Evolutionary conservation across 768 basidiomycete genomes (phyloP), one percentile per base, ranked within the genome.

Genomic region (Suillus spraguei): DNA sequence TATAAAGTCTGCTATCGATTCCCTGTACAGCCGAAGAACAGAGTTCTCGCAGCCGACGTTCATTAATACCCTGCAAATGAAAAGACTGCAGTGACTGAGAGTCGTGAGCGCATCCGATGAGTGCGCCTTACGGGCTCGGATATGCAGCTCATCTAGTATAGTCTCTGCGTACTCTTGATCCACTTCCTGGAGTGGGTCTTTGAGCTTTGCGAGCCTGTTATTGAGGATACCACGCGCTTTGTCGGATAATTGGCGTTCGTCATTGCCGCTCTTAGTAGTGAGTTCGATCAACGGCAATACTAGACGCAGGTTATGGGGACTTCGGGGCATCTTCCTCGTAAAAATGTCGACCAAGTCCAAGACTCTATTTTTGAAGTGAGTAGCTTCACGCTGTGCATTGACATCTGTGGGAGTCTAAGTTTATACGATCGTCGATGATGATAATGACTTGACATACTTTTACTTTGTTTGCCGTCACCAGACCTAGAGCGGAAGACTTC

Each of bases 351-450:
- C 83, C n/a, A 99, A 85, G 74, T 99, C 97, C 35, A 99, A 87
- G 35, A 97, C 91, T 14, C 96, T 89, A 74, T 93, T 95, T 74
- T 97, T 98, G 86, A 97, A 98, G 76, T 98, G 92, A 6, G 93
- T 91, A 4, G 95, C 94, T 77, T 97, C 92, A 53, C 92, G 84
- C 72, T 95, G 92, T 36, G 85, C 87, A 70, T 88, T 86, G 70
- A 86, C 72, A 61, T 82, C 88, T 90, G 55, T 16, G 50, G 60
- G 53, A 44, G 20, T 0, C 33, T 66, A 33, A 66, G 61, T 2
- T 60, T 59, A 24, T 14, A 53, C 54, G 36, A 32, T 49, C 20
- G 8, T 22, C 24, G 7, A 38, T 20, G 13, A 38, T 44, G 13
- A 60, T 36, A n/a, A 39, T 53, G 17, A n/a, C 14, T 42, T 58